Conservation (phyloP, 1,139 yeast species). For the Magnusiomyces magnusii region DNA sequence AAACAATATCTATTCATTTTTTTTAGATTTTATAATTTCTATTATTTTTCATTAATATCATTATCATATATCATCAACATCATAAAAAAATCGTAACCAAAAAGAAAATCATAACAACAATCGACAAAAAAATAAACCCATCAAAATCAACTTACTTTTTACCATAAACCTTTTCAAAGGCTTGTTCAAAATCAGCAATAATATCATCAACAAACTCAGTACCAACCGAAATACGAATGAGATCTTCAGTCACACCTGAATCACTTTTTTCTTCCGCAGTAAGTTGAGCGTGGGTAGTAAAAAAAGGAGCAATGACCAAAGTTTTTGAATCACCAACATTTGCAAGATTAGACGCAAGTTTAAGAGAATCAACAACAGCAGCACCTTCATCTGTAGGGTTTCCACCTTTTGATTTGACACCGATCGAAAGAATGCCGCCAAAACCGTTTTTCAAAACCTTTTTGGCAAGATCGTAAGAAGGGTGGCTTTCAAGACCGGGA, state of each 20-base stretch:
- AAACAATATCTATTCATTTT: not conserved
- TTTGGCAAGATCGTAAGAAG: constrained; percentile 72
- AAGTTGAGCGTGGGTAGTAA: constrained; percentile 92
- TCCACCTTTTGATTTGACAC: constrained; percentile 51
- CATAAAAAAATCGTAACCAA: not conserved
- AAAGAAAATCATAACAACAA: not conserved
- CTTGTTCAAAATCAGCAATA: constrained; percentile 76
- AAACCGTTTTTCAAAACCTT: constrained; percentile 71
- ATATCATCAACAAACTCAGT: constrained; percentile 86
- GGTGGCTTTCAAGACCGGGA: constrained; percentile 81
- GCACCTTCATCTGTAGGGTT: constrained; percentile 58
- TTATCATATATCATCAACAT: not conserved
- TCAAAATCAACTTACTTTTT: not conserved
- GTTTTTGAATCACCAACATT: constrained; percentile 97
- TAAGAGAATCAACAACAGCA: constrained; percentile 68
- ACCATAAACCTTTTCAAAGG: constrained; percentile 41
- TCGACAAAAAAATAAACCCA: not conserved
- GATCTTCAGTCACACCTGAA: constrained; percentile 81
- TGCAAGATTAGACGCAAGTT: constrained; percentile 85
- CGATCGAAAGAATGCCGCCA: constrained; percentile 86
- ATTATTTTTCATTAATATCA: not conserved
- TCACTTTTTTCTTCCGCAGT: constrained; percentile 68
- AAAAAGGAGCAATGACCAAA: constrained; percentile 89
- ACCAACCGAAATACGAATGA: constrained; percentile 84
- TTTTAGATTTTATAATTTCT: not conserved